Percentiles rank a stretch among this genome's conserved stretches.
Evolutionary conservation across 2,329 filamentous ascomycete genomes (phyloP).

Genomic region (Calonectria multiphialidica): DNA sequence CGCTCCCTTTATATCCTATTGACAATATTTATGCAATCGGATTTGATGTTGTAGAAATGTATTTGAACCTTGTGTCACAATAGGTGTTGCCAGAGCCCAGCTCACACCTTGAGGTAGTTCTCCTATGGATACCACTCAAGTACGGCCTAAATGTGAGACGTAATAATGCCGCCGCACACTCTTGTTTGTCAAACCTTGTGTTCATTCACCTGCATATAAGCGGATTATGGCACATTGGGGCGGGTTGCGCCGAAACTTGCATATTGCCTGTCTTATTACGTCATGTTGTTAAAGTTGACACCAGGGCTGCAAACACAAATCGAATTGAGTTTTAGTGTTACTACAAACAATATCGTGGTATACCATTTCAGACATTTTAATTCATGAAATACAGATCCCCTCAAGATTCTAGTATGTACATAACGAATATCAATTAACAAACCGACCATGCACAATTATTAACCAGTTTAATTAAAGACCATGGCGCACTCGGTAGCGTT

Average conservation of each 20-base stretch:
- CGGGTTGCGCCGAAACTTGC: neutral
- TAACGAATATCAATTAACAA: constrained; percentile 20
- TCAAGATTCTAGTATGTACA: constrained; percentile 10
- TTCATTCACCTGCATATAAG: too few relatives aligned
- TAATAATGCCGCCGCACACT: too few relatives aligned
- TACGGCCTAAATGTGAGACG: too few relatives aligned
- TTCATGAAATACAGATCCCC: neutral
- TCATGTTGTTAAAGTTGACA: neutral
- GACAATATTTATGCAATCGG: too few relatives aligned
- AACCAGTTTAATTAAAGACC: constrained; percentile 19
- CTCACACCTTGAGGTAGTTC: too few relatives aligned
- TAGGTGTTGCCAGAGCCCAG: too few relatives aligned
- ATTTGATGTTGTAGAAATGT: too few relatives aligned
- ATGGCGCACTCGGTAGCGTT: constrained; percentile 43
- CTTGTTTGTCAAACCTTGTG: too few relatives aligned
- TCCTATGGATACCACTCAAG: too few relatives aligned
- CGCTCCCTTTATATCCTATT: too few relatives aligned
- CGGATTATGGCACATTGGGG: too few relatives aligned
- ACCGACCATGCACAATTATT: neutral
- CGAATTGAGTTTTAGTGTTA: neutral
- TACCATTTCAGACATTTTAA: neutral
- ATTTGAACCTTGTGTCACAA: too few relatives aligned
- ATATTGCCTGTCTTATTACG: neutral
- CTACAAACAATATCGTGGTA: neutral
- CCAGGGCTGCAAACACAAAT: neutral